Evolutionary conservation across 2,329 filamentous ascomycete genomes (phyloP).

Genomic region (Aspergillus nomiae): DNA sequence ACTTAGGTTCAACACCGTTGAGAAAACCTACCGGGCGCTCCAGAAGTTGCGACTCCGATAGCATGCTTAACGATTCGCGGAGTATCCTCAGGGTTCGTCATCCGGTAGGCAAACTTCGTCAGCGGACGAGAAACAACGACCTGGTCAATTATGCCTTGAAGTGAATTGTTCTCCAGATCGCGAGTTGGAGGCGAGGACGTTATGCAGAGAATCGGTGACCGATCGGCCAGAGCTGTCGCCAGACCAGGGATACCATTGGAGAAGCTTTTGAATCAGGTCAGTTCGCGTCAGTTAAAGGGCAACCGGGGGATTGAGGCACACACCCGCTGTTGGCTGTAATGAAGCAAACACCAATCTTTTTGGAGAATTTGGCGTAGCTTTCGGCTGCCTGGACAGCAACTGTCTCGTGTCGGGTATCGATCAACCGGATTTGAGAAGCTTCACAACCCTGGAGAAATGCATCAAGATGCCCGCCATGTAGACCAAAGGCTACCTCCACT

Average conservation of each 20-base stretch:
- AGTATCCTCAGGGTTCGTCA: slow-evolving; percentile 48
- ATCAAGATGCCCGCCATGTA: slow-evolving; percentile 53
- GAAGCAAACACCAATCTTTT: slow-evolving; percentile 49
- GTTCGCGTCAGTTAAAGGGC: background rate
- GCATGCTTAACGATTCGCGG: slow-evolving; percentile 49
- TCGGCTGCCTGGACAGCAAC: slow-evolving; percentile 52
- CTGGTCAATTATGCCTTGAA: slow-evolving; percentile 52
- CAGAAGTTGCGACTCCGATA: slow-evolving; percentile 41
- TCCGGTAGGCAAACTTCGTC: slow-evolving; percentile 50
- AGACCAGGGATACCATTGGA: slow-evolving; percentile 50
- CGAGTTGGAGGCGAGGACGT: slow-evolving; percentile 49
- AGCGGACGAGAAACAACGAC: slow-evolving; percentile 47
- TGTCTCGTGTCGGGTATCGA: slow-evolving; percentile 52
- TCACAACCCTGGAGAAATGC: slow-evolving; percentile 51
- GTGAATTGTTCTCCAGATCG: slow-evolving; percentile 49
- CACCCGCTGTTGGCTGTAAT: slow-evolving; percentile 53
- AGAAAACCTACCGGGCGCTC: slow-evolving; percentile 38
- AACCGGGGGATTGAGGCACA: slow-evolving; percentile 9
- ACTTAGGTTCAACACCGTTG: too few relatives aligned
- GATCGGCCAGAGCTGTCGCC: slow-evolving; percentile 49
- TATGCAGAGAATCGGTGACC: slow-evolving; percentile 48
- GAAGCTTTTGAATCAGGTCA: slow-evolving; percentile 34
- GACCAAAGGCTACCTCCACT: slow-evolving; percentile 48
- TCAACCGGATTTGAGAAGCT: slow-evolving; percentile 42
- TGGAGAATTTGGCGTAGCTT: slow-evolving; percentile 48